These are phyloP conservation scores for Coniosporium apollinis DNA, from an alignment of 495 filamentous ascomycete species.

Conservation along the genomic window DNA sequence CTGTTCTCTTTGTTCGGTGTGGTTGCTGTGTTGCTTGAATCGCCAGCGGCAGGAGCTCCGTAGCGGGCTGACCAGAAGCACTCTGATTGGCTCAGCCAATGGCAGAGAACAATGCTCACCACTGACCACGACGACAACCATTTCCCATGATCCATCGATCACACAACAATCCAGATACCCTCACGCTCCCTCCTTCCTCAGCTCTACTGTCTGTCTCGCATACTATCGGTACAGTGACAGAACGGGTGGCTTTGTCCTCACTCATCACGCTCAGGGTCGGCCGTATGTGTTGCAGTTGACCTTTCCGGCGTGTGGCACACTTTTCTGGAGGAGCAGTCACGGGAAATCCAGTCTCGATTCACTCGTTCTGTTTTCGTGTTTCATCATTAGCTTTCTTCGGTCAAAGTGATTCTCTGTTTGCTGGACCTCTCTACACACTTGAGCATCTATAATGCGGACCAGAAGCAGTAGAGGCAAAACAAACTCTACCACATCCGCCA, in stretches of 20 bases:
- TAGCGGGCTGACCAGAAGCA: background rate
- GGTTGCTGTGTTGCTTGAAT: background rate
- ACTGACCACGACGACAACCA: too few relatives aligned
- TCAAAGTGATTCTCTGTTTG: too few relatives aligned
- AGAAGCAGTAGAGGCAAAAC: constrained; percentile 1
- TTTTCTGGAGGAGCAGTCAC: background rate
- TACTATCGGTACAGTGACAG: too few relatives aligned
- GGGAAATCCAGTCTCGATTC: background rate
- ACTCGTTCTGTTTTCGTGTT: background rate
- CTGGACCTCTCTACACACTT: background rate
- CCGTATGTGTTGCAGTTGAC: constrained; percentile 2
- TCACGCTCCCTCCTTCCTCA: too few relatives aligned
- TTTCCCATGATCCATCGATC: too few relatives aligned
- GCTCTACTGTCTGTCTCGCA: too few relatives aligned
- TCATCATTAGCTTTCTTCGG: background rate
- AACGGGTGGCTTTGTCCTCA: too few relatives aligned
- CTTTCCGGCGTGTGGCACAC: constrained; percentile 1
- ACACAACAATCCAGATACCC: too few relatives aligned
- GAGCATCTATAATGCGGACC: background rate
- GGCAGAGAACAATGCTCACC: too few relatives aligned
- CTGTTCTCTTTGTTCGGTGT: background rate
- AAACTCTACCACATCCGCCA: constrained; percentile 1
- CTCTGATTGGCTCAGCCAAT: constrained; percentile 2
- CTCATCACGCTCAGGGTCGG: too few relatives aligned
- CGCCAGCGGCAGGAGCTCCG: background rate